These are phyloP conservation scores for Alternaria sp. DNA, from an alignment of 2,329 filamentous ascomycete species.

Conservation along the genomic window DNA sequence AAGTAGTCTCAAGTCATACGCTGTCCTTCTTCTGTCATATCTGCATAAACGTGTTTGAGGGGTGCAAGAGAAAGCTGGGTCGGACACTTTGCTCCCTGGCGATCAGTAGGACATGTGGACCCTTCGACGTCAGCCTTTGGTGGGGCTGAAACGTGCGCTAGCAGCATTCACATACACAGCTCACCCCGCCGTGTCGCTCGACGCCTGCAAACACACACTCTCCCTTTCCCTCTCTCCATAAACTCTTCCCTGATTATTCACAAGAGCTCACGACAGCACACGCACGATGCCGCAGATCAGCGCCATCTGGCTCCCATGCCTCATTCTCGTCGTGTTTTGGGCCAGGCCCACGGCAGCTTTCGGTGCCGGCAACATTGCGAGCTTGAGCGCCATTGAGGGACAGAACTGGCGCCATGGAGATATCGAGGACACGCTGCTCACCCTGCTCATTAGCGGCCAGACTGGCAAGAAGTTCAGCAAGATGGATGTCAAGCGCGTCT, in stretches of 20 bases:
- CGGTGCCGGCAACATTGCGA: constrained; percentile 88
- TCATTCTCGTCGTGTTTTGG: constrained; percentile 68
- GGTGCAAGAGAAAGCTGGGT: background rate
- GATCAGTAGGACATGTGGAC: background rate
- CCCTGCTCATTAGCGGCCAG: constrained; percentile 70
- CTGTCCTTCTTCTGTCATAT: too few relatives aligned
- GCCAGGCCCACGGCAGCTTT: constrained; percentile 77
- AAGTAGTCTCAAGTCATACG: too few relatives aligned
- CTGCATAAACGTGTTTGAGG: background rate
- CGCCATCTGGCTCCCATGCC: constrained; percentile 51
- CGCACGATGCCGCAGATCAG: constrained; percentile 42
- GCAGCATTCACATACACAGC: constrained; percentile 1
- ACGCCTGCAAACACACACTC: background rate
- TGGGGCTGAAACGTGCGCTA: constrained; percentile 12
- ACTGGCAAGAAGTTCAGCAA: constrained; percentile 86
- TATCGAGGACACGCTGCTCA: constrained; percentile 89
- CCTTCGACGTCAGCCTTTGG: constrained; percentile 13
- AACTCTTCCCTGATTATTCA: background rate
- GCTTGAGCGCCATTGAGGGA: constrained; percentile 81
- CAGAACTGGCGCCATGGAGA: constrained; percentile 77
- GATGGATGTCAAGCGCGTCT: constrained; percentile 86
- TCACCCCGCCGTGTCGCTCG: background rate
- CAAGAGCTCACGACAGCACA: constrained; percentile 11
- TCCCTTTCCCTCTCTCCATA: too few relatives aligned
- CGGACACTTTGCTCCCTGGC: background rate